A percentile compares a stretch with the other conserved stretches of the same genome.
Evolutionary conservation across 495 filamentous ascomycete species (phyloP).

Genomic region (Hypoxylon crocopeplum): DNA sequence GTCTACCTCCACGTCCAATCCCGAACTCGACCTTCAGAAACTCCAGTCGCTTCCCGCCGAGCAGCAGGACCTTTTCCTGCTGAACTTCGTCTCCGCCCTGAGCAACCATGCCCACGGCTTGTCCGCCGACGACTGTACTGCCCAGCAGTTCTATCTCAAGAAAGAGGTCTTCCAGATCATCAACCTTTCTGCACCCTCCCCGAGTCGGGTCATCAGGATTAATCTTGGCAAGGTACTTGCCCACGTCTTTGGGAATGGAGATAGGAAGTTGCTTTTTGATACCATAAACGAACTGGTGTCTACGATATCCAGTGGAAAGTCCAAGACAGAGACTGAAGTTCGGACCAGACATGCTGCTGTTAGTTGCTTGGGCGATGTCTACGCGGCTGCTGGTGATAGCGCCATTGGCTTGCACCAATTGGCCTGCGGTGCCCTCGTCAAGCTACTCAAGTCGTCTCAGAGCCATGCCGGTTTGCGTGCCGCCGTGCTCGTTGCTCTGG

Average conservation of each 20-base stretch:
- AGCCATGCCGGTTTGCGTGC: constrained; percentile 83
- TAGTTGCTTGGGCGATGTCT: constrained; percentile 87
- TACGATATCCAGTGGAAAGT: constrained; percentile 78
- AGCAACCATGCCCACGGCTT: constrained; percentile 79
- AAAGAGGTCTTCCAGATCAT: constrained; percentile 91
- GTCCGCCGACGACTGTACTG: constrained; percentile 76
- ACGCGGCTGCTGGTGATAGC: constrained; percentile 88
- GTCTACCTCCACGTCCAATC: constrained; percentile 50
- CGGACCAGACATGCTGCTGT: constrained; percentile 83
- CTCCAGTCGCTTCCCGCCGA: constrained; percentile 90
- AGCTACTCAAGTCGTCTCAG: constrained; percentile 79
- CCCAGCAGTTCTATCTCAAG: constrained; percentile 87
- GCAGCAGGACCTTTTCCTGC: constrained; percentile 92
- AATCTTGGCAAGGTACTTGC: constrained; percentile 85
- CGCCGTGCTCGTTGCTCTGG: constrained; percentile 80
- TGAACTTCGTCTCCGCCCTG: constrained; percentile 86
- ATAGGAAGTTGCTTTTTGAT: constrained; percentile 91
- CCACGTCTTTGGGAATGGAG: constrained; percentile 83
- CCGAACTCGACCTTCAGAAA: constrained; percentile 84
- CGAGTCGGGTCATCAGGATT: constrained; percentile 88
- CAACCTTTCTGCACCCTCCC: constrained; percentile 80
- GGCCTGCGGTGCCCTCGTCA: constrained; percentile 72
- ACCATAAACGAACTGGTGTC: constrained; percentile 86
- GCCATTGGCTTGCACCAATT: constrained; percentile 84
- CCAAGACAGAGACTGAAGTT: constrained; percentile 71